Base-by-base conservation (phyloP, 176 grass and related monocot species). In the Panicum miliaceum region DNA sequence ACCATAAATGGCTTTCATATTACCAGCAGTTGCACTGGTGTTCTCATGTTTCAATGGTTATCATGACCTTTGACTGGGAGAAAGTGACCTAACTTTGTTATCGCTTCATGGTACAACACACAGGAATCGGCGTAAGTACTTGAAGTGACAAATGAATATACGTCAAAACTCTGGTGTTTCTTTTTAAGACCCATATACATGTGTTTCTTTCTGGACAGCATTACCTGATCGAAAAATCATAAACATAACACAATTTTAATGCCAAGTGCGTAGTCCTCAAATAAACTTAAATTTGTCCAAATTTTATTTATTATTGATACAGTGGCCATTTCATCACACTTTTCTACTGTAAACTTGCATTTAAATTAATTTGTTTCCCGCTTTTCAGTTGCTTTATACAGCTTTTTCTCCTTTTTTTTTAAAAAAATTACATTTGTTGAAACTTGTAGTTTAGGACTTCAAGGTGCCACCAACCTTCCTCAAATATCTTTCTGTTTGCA, bases 31-130 rank as follows among this genome's bases (percentile, higher is more conserved):
- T 71, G 68, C 12, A 48, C 48, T 4, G 68, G 1, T 48, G 68
- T 15, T 71, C 48, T 71, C 68, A 48, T 46, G 68, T 71, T 71
- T 71, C 42, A 48, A 14, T 72, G 68, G 67, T 41, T 70, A 71
- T 71, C 41, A 46, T 71, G 43, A 72, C 13, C 68, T 15, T 15
- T 27, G 23, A 22, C 69, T 29, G 6, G 7, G 23, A 72, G 68
- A 71, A 71, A 71, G 37, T 12, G 20, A 42, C 65, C 37, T 68
- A n/a, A 20, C 7, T 57, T 43, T 69, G 4, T 69, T n/a, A 43
- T 68, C 12, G 20, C 9, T 42, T 11, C 19, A 68, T 5, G 19
- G 37, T 37, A 36, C 58, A 61, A 2, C 16, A 9, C 11, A 46
- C 41, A 23, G 4, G 1, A 26, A 26, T 71, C 12, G 0, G 22